These are phyloP conservation scores for Calonectria montana DNA, from an alignment of 2,329 filamentous ascomycete species.

Conservation along the genomic window DNA sequence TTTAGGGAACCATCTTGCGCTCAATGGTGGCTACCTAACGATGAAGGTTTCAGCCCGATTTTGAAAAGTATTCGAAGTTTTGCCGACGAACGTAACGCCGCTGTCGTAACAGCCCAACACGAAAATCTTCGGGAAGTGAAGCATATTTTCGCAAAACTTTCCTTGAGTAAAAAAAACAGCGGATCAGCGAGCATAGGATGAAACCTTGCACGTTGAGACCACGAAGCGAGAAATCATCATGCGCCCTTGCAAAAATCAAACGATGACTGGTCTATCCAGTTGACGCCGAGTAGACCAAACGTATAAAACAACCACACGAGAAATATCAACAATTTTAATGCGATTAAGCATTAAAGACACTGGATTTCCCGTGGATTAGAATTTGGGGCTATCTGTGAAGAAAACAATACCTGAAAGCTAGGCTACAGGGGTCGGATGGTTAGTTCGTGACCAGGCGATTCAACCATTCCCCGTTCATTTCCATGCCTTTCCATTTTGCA, in stretches of 20 bases:
- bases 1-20: slow-evolving; percentile 79
- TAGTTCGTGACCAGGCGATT: neutral
- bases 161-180: slow-evolving; percentile 42
- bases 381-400: neutral
- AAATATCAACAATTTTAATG: neutral
- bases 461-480: neutral
- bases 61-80: slow-evolving; percentile 83
- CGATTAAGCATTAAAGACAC: neutral
- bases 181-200: slow-evolving; percentile 12
- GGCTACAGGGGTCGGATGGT: neutral
- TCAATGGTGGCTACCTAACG: slow-evolving; percentile 90
- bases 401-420: neutral
- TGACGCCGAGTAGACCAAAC: neutral
- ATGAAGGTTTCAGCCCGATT: slow-evolving; percentile 79
- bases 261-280: neutral
- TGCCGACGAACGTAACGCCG: slow-evolving; percentile 79
- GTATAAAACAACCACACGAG: neutral
- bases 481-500: neutral
- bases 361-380: neutral
- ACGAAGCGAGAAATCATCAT: neutral
- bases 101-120: slow-evolving; percentile 65
- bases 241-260: slow-evolving; percentile 14
- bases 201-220: neutral
- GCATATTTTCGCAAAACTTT: slow-evolving; percentile 75
- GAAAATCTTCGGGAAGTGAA: slow-evolving; percentile 81